Base-by-base conservation (phyloP, 2,329 filamentous ascomycete species). In the Allantophomopsis cytisporea region DNA sequence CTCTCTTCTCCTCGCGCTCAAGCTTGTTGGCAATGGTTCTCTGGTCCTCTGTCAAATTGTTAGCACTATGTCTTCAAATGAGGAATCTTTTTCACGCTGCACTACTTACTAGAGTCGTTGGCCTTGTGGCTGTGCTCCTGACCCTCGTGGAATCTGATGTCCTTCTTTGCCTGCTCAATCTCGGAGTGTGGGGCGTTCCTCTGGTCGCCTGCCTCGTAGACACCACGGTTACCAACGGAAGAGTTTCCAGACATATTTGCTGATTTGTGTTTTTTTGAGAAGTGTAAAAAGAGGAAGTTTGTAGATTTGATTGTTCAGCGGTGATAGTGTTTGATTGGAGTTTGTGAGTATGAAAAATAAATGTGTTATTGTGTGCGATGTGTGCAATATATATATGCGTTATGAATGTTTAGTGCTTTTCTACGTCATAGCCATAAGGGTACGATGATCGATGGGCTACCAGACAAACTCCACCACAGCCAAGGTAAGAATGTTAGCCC, bases 171-270 rank as follows among this genome's bases (percentile, higher is more conserved):
- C 35, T 54, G 46, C 35, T 61, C 54, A 39, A 65, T 47, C 44
- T 70, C 63, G 2, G 71, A 66, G 43, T 71, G 55, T 45, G 73
- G 70, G 45, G 61, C 56, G 57, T 76, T 85, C 51, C 73, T 71
- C 68, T 91, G 83, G 61, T 91, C 83, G 42, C 77, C 80, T 41
- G 70, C 78, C 63, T 88, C 81, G 63, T 91, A 88, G 56, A 85
- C 62, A 44, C 61, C 57, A 46, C 61, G 52, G 57, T 65, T 69
- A 49, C 83, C 84, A 55, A 89, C 81, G 55, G 49, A 53, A 21
- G 53, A 55, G 20, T 34, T 15, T 41, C 38, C 36, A 7, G 28
- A 32, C 39, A 41, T 41, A 31, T 38, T 41, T 35, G 5, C 3
- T 28, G 8, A 28, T 28, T 28, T 28, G 4, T 28, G 23, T 4